A percentile compares a stretch with the other conserved stretches of the same genome.
Conservation (phyloP, 495 filamentous ascomycete genomes). For the Apodospora peruviana region DNA sequence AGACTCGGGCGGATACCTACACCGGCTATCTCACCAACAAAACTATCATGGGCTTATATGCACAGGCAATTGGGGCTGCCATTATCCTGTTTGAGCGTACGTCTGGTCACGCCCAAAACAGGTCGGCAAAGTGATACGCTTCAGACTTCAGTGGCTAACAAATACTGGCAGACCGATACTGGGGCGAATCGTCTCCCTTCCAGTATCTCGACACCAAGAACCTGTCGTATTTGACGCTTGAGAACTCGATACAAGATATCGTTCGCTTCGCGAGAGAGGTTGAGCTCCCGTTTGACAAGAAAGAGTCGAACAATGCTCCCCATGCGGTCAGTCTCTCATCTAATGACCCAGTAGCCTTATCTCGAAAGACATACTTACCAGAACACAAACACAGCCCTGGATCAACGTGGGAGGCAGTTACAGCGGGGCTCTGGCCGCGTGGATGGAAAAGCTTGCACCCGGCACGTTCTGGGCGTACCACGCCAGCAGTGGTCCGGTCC, state of each 20-base stretch:
- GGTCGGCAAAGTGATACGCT: constrained; percentile 32
- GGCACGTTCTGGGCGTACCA: constrained; percentile 66
- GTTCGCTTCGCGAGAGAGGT: constrained; percentile 55
- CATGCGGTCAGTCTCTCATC: constrained; percentile 41
- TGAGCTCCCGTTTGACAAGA: constrained; percentile 50
- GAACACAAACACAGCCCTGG: constrained; percentile 43
- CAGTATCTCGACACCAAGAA: constrained; percentile 46
- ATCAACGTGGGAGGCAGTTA: constrained; percentile 57
- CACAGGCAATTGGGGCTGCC: constrained; percentile 47
- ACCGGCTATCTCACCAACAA: constrained; percentile 43
- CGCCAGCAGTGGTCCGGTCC: constrained; percentile 54
- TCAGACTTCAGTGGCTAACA: neutral
- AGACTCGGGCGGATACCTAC: constrained; percentile 43
- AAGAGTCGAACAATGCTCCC: constrained; percentile 45
- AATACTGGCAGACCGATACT: constrained; percentile 50
- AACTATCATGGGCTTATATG: constrained; percentile 44
- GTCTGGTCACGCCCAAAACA: constrained; percentile 11
- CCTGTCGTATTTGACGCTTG: constrained; percentile 54
- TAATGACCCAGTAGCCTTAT: constrained; percentile 9
- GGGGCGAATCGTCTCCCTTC: constrained; percentile 55
- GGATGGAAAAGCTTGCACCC: constrained; percentile 51
- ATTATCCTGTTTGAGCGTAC: constrained; percentile 51
- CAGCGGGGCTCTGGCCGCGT: constrained; percentile 55
- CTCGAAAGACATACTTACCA: too few relatives aligned
- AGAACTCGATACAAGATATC: constrained; percentile 53